phyloP scores from a whole-genome alignment of 139 green algal species.

The Chlamydomonas incerta region DNA sequence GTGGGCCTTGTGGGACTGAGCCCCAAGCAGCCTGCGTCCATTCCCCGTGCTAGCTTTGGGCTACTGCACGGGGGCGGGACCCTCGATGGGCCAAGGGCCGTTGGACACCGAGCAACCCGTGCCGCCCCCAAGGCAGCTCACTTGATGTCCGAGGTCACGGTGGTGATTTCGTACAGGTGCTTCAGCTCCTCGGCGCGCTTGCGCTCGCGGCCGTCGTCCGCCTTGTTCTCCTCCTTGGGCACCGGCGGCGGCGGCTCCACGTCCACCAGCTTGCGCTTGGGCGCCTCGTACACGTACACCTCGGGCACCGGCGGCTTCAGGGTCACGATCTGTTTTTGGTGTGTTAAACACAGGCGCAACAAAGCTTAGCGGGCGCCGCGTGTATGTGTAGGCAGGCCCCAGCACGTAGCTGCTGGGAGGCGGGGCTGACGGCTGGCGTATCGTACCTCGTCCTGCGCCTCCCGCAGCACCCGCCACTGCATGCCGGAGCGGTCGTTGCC shows the following conservation, averaged over 20 bases:
- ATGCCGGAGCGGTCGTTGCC: slow-evolving; percentile 69
- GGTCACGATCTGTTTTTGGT: too few relatives aligned
- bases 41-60: too few relatives aligned
- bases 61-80: too few relatives aligned
- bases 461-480: slow-evolving; percentile 61
- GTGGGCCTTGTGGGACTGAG: too few relatives aligned
- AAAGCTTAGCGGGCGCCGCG: too few relatives aligned
- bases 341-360: too few relatives aligned
- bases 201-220: slow-evolving; percentile 18
- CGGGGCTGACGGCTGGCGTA: too few relatives aligned
- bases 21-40: too few relatives aligned
- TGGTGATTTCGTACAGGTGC: slow-evolving; percentile 57
- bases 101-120: too few relatives aligned
- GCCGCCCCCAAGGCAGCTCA: slow-evolving; percentile 8
- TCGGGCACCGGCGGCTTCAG: slow-evolving; percentile 29
- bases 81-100: too few relatives aligned
- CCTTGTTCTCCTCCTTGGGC: not conserved
- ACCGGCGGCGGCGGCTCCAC: slow-evolving; percentile 35
- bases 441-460: slow-evolving; percentile 44
- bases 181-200: slow-evolving; percentile 10
- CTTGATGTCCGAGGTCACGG: slow-evolving; percentile 66
- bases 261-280: slow-evolving; percentile 44
- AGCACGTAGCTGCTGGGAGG: too few relatives aligned
- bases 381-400: too few relatives aligned
- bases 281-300: slow-evolving; percentile 52